Evolutionary conservation across 1,139 yeast genomes (phyloP).

Genomic region (Scheffersomyces stambukii): DNA sequence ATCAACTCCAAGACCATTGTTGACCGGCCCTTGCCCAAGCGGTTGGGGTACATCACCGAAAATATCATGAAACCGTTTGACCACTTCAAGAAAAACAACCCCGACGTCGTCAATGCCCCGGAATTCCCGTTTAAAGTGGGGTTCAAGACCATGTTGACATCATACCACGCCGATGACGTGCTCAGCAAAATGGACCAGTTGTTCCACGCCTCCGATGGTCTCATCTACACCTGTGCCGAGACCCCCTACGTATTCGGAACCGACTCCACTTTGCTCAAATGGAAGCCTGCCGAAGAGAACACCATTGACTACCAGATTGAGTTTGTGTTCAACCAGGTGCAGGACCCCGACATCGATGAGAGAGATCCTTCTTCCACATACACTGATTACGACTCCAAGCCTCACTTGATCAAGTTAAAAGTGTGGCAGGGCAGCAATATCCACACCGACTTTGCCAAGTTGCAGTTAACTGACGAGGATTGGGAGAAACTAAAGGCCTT

Average conservation of each 20-base stretch:
- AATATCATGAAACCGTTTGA: conserved; percentile 80
- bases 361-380: conserved; percentile 73
- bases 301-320: conserved; percentile 82
- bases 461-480: conserved; percentile 63
- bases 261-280: conserved; percentile 74
- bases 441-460: conserved; percentile 64
- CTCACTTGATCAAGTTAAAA: conserved; percentile 53
- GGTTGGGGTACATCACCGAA: conserved; percentile 85
- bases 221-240: conserved; percentile 87
- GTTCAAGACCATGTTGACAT: conserved; percentile 81
- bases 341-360: conserved; percentile 68
- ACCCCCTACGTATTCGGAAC: conserved; percentile 88
- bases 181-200: conserved; percentile 67
- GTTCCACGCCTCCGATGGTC: conserved; percentile 90
- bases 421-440: conserved; percentile 78
- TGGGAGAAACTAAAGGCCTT: conserved; percentile 74
- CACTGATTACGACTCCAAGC: conserved; percentile 77
- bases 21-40: conserved; percentile 66
- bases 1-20: conserved; percentile 71
- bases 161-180: conserved; percentile 77
- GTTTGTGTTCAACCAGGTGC: conserved; percentile 59
- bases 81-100: conserved; percentile 60
- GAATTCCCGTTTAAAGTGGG: conserved; percentile 82
- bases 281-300: conserved; percentile 98
- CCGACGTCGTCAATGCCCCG: conserved; percentile 63